Percentiles rank a stretch among this genome's conserved stretches.
Conservation (phyloP, 768 basidiomycete species). For the Tricholomella constricta region DNA sequence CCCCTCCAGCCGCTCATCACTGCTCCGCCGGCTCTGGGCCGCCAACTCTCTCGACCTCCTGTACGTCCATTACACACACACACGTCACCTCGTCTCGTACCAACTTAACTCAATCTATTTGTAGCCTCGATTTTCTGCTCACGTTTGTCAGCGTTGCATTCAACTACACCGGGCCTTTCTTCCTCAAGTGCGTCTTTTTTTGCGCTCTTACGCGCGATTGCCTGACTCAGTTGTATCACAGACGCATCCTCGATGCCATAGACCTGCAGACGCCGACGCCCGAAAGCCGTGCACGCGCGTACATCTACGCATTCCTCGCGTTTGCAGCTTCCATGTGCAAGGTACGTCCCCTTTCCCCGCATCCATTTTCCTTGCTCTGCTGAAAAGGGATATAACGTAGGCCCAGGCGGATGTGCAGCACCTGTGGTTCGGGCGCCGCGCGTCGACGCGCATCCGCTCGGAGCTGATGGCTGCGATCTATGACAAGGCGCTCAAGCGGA, state of each 20-base stretch:
- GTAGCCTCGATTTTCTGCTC: constrained; percentile 63
- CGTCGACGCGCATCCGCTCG: constrained; percentile 65
- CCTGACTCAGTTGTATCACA: constrained; percentile 18
- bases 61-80: constrained; percentile 25
- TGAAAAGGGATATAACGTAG: constrained; percentile 25
- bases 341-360: constrained; percentile 29
- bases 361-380: not conserved
- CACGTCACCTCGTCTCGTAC: not conserved
- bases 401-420: constrained; percentile 72
- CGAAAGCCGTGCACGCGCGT: constrained; percentile 60
- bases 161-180: constrained; percentile 83
- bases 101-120: not conserved
- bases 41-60: constrained; percentile 51
- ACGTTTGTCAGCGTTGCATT: constrained; percentile 72
- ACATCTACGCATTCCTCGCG: constrained; percentile 77
- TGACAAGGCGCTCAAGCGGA: constrained; percentile 83
- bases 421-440: constrained; percentile 82
- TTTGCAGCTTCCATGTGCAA: constrained; percentile 64
- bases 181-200: constrained; percentile 63
- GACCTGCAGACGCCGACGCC: constrained; percentile 42
- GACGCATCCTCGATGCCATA: constrained; percentile 63
- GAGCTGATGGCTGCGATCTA: constrained; percentile 88
- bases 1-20: constrained; percentile 34
- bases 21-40: constrained; percentile 43
- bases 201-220: constrained; percentile 3